Base-by-base conservation (phyloP, 768 basidiomycete species). In the Termitomyces sp. region DNA sequence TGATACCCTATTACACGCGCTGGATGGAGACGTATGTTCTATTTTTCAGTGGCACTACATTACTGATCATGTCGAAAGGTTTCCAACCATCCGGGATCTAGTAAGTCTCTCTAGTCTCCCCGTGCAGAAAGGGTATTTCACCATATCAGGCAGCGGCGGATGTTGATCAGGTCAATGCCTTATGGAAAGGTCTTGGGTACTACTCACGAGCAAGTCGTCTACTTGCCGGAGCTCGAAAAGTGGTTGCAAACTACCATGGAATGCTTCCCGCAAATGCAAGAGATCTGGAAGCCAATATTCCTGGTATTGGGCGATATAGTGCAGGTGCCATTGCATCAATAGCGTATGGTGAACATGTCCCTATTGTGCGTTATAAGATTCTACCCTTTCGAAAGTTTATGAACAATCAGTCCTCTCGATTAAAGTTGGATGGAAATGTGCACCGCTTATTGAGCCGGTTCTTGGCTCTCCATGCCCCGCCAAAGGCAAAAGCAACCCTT, bases 181-280 rank as follows among this genome's bases (percentile, higher is more conserved):
- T 91, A 9, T 98, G 95, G 95, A 92, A 92, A 66, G 93, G 93
- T 17, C 75, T 95, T 2, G 93, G 93, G 7, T 95, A 94, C 69
- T 95, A 95, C 69, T 88, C 88, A 40, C 83, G 92, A 42, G 93
- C 91, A 17, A 82, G 87, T 45, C 83, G 92, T 21, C 74, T 98
- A 22, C 79, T 97, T 6, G 75, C 76, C 5, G 94, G 89, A n/a
- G 91, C 95, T 0, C 81, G 92, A 67, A 91, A 86, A 58, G 87
- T 82, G 32, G 82, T 93, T 19, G 67, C 74, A 38, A 77, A 88
- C 21, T 80, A 82, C 51, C 70, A 69, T 32, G 93, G 93, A 22
- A 76, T 74, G 55, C 77, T 98, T 14, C 95, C 95, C 1, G 77
- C 83, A 52, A 93, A 88, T 63, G 87, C 89, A 5, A 81, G 79